phyloP scores from a whole-genome alignment of 345 rosid genomes.

The Turritis glabra region DNA sequence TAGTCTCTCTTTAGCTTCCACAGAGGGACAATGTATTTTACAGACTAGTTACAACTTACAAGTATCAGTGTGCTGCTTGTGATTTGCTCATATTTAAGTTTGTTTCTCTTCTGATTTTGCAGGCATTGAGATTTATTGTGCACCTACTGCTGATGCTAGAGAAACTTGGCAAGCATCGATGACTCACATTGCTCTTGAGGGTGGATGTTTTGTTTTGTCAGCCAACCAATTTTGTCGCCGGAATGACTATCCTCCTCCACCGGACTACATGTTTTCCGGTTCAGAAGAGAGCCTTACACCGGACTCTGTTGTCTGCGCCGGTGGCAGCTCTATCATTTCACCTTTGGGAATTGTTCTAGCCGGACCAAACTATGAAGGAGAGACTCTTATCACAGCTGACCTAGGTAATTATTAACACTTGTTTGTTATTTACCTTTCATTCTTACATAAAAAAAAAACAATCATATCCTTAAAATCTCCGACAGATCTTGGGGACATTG shows the following conservation, averaged over 20 bases:
- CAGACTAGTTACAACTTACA: neutral
- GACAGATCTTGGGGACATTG: conserved; percentile 91
- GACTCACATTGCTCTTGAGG: conserved; percentile 96
- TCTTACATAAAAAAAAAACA: neutral
- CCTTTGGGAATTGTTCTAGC: conserved; percentile 83
- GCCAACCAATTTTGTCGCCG: conserved; percentile 90
- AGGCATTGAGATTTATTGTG: conserved; percentile 93
- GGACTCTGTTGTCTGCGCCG: conserved; percentile 83
- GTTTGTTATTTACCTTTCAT: neutral
- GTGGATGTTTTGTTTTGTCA: conserved; percentile 88
- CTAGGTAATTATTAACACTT: conserved; percentile 53
- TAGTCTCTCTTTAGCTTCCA: conserved; percentile 24
- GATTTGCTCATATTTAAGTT: conserved; percentile 3
- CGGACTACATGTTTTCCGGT: conserved; percentile 70
- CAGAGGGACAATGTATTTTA: neutral
- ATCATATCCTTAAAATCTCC: neutral
- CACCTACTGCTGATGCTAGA: conserved; percentile 94
- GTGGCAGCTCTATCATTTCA: conserved; percentile 90
- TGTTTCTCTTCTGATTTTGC: conserved; percentile 11
- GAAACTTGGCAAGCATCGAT: conserved; percentile 83
- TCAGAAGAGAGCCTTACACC: conserved; percentile 65
- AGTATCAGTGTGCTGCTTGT: neutral
- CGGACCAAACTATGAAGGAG: conserved; percentile 89
- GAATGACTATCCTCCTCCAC: conserved; percentile 91
- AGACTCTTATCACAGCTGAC: conserved; percentile 85